These are phyloP conservation scores for Magnaporthales sp. DNA, from an alignment of 2,329 filamentous ascomycete species.

Conservation along the genomic window DNA sequence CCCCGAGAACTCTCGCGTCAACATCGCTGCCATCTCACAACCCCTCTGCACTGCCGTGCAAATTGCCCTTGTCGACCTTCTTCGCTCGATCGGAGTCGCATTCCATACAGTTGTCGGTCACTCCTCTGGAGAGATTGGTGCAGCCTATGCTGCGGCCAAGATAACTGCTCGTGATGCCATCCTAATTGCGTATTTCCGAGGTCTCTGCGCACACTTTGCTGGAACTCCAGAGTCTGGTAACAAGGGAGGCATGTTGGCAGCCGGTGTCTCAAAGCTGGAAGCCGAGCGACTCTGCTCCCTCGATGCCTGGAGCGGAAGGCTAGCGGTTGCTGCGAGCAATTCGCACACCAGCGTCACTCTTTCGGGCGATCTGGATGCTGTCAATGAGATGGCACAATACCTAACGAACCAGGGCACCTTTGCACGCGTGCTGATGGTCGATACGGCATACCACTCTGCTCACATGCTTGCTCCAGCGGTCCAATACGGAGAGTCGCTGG, in stretches of 20 bases:
- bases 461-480: conserved; percentile 31
- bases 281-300: conserved; percentile 16
- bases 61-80: conserved; percentile 27
- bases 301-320: conserved; percentile 15
- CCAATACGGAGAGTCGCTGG: conserved; percentile 23
- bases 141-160: conserved; percentile 30
- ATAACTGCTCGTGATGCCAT: conserved; percentile 28
- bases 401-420: conserved; percentile 20
- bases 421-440: conserved; percentile 26
- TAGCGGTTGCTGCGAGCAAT: conserved; percentile 23
- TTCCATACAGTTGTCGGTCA: conserved; percentile 28
- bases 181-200: conserved; percentile 30
- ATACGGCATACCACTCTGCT: conserved; percentile 39
- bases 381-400: conserved; percentile 14
- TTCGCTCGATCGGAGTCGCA: conserved; percentile 16
- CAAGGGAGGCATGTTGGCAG: conserved; percentile 26
- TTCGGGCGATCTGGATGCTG: conserved; percentile 23
- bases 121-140: conserved; percentile 34
- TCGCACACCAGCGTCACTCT: conserved; percentile 23
- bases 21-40: conserved; percentile 34
- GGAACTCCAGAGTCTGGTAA: conserved; percentile 5
- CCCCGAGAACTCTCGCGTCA: conserved; percentile 17
- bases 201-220: conserved; percentile 20
- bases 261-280: conserved; percentile 19
- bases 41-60: conserved; percentile 46